Percentiles rank a stretch among this genome's conserved stretches.
Conservation (phyloP, 2,329 filamentous ascomycete species). For the Ceratocystiopsis sp. region DNA sequence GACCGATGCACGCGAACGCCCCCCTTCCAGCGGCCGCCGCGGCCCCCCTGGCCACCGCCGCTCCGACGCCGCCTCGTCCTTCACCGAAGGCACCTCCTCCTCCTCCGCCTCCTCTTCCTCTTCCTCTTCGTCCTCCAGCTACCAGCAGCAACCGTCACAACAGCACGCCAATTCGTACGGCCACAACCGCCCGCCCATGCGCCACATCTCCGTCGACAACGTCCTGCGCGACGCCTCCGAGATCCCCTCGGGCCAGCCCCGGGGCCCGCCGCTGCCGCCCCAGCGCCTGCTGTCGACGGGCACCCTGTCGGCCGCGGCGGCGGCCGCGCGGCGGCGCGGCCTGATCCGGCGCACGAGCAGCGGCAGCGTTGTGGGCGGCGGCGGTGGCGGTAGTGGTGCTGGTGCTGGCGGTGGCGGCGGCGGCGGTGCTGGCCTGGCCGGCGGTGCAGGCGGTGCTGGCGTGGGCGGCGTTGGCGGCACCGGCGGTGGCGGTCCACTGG, state of each 20-base stretch:
- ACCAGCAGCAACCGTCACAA: no score
- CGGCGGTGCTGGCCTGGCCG: slow-evolving; percentile 16
- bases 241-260: slow-evolving; percentile 84
- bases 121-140: slow-evolving; percentile 6
- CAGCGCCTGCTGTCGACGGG: slow-evolving; percentile 12
- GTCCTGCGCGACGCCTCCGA: slow-evolving; percentile 87
- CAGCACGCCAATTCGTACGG: not conserved
- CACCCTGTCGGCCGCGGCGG: not conserved
- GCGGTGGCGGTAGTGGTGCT: not conserved
- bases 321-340: slow-evolving; percentile 5
- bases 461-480: slow-evolving; percentile 15
- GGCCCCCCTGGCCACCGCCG: slow-evolving; percentile 7
- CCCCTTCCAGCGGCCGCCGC: slow-evolving; percentile 11
- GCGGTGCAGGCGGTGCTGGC: not conserved
- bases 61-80: not conserved
- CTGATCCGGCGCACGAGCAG: slow-evolving; percentile 11
- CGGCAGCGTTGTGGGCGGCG: not conserved
- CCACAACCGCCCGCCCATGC: slow-evolving; percentile 32
- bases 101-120: slow-evolving; percentile 5
- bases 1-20: slow-evolving; percentile 37
- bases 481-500: not conserved
- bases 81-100: not conserved
- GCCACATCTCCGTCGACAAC: slow-evolving; percentile 81
- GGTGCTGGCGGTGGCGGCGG: slow-evolving; percentile 5
- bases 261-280: slow-evolving; percentile 48